Evolutionary conservation across 441 rosid genomes (phyloP).

Genomic region (Biscutella laevigata): DNA sequence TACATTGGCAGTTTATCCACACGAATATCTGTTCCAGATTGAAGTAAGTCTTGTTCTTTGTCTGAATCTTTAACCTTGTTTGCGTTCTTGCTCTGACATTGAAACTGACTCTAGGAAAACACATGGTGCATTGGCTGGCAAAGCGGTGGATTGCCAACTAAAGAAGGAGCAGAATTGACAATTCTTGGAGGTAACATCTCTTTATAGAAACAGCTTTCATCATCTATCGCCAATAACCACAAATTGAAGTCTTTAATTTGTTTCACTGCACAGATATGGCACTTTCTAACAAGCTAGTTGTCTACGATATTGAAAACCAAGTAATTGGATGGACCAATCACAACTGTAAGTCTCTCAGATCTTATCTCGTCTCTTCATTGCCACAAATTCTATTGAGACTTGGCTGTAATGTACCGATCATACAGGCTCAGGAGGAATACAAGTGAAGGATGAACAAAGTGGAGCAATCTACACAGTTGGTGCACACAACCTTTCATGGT

Average conservation of each 20-base stretch:
- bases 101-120: conserved; percentile 48
- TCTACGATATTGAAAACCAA: conserved; percentile 67
- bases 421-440: conserved; percentile 67
- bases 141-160: conserved; percentile 52
- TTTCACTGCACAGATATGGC: conserved; percentile 54
- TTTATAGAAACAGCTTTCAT: background rate
- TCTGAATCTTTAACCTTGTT: conserved; percentile 1
- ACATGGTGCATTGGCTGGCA: conserved; percentile 92
- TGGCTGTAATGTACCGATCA: background rate
- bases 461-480: conserved; percentile 49
- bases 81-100: background rate
- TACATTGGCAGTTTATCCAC: conserved; percentile 54
- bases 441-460: conserved; percentile 51
- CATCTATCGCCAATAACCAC: background rate
- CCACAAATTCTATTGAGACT: background rate
- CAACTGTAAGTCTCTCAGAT: conserved; percentile 57
- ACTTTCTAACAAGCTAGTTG: conserved; percentile 62
- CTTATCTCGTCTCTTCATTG: background rate
- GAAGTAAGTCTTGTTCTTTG: conserved; percentile 35
- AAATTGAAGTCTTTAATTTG: background rate
- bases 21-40: conserved; percentile 61
- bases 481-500: conserved; percentile 47
- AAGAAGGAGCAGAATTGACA: conserved; percentile 53
- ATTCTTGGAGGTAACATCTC: conserved; percentile 73
- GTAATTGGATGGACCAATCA: conserved; percentile 83